Conservation (phyloP, 2,329 filamentous ascomycete genomes). For the Penicillium olsonii region DNA sequence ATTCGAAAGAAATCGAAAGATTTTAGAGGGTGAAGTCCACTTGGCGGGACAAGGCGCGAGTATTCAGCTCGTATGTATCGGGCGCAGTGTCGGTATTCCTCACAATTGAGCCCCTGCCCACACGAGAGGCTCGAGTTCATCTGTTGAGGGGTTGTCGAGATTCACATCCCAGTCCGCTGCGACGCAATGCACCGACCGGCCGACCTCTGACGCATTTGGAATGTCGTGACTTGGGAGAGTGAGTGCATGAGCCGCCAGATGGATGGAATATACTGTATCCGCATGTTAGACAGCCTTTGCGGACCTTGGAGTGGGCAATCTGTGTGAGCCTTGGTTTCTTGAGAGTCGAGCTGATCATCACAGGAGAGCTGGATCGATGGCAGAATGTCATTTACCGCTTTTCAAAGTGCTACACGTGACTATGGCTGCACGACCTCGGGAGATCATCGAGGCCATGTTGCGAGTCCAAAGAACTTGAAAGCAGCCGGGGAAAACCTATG, state of each 20-base stretch:
- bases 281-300: neutral
- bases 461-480: no score
- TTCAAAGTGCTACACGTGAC: no score
- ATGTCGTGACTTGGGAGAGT: neutral
- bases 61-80: neutral
- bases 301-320: neutral
- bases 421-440: no score
- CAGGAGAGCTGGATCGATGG: no score
- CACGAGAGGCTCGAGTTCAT: conserved; percentile 9
- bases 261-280: neutral
- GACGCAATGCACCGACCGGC: neutral
- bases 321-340: neutral
- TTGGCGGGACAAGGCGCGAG: neutral
- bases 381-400: no score
- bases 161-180: conserved; percentile 17
- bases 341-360: no score
- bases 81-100: neutral
- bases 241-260: neutral
- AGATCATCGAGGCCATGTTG: no score
- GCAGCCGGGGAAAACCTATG: no score
- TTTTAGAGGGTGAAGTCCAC: conserved; percentile 11
- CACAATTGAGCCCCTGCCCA: neutral
- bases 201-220: neutral
- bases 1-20: no score
- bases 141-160: conserved; percentile 8